A percentile compares a stretch with the other conserved stretches of the same genome.
Evolutionary conservation across 345 rosid genomes (phyloP).

Genomic region (Bruguiera sexangula): DNA sequence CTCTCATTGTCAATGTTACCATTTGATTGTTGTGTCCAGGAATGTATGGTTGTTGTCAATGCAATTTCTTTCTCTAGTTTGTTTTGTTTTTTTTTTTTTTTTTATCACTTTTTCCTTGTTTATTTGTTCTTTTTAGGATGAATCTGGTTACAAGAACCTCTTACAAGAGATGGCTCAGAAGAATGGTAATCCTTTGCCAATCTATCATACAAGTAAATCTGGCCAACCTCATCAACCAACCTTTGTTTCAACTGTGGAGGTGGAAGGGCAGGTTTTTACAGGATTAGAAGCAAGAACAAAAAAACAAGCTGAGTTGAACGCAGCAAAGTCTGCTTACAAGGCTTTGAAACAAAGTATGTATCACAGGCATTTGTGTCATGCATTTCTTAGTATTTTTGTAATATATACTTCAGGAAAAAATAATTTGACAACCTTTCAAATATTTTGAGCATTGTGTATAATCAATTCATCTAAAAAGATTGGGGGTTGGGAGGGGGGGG

Average conservation of each 20-base stretch:
- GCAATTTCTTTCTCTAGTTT: neutral
- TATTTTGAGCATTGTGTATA: neutral
- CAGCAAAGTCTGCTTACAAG: conserved; percentile 66
- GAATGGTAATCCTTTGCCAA: conserved; percentile 37
- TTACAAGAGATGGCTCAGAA: conserved; percentile 60
- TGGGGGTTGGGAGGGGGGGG: neutral
- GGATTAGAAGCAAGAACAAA: conserved; percentile 55
- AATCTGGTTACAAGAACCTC: conserved; percentile 48
- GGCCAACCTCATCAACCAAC: conserved; percentile 49
- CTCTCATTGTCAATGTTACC: neutral
- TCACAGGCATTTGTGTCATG: neutral
- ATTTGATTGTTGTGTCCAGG: neutral
- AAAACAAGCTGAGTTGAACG: conserved; percentile 59
- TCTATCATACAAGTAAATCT: conserved; percentile 35
- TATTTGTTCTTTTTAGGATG: conserved; percentile 33
- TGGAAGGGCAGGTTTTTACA: conserved; percentile 34
- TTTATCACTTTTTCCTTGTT: neutral
- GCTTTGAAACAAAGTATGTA: conserved; percentile 33
- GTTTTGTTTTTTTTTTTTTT: neutral
- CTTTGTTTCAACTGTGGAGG: conserved; percentile 48
- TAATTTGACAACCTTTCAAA: neutral
- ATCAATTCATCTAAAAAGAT: neutral
- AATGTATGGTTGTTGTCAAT: neutral
- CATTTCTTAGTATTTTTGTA: neutral
- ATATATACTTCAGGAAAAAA: too few relatives aligned